Base-by-base conservation (phyloP, 2,329 filamentous ascomycete genomes). In the Aspergillus neoniger region DNA sequence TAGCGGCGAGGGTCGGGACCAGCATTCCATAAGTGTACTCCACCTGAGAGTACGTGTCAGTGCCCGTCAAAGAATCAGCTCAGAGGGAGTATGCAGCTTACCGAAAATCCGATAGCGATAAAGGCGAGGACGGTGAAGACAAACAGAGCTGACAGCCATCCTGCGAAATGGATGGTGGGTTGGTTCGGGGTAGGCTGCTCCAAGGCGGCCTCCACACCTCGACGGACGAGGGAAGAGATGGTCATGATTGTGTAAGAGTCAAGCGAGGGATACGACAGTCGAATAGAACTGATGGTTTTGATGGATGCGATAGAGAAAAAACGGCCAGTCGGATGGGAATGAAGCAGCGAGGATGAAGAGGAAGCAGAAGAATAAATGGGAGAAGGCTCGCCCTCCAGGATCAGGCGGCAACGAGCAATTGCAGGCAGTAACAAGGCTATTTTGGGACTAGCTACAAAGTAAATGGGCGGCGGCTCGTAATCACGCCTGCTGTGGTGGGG, bases 21-120 rank as follows among this genome's bases (percentile, higher is more conserved):
- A 91, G 79, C 59, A 82, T 75, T 58, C 83, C 83, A 65, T 87
- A 83, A 48, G 84, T 86, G 76, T 90, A 90, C 55, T 77, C 72
- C 50, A 82, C 68, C 79, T 81, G 43, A 8, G 12, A 28, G 2
- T 21, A 36, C 30, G 23, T 8, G 52, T 52, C 30, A 58, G 47
- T n/a, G 19, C n/a, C 69, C 21, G 65, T 14, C 19, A 73, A 73
- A 61, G n/a, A 69, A 30, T 10, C 23, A 49, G 2, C 23, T 9
- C 15, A 3, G 2, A 21, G 2, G 2, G 10, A 23, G 4, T 6
- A 12, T 23, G 41, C 41, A 23, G 25, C 59, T 43, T 58, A 64
- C 62, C 30, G 54, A 59, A n/a, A 62, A 49, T 3, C 47, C 36
- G 8, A 53, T 51, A n/a, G 39, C 56, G 17, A 28, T 28, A 28